Conservation (phyloP, 805 yeast species). For the Starmerella davenportii region DNA sequence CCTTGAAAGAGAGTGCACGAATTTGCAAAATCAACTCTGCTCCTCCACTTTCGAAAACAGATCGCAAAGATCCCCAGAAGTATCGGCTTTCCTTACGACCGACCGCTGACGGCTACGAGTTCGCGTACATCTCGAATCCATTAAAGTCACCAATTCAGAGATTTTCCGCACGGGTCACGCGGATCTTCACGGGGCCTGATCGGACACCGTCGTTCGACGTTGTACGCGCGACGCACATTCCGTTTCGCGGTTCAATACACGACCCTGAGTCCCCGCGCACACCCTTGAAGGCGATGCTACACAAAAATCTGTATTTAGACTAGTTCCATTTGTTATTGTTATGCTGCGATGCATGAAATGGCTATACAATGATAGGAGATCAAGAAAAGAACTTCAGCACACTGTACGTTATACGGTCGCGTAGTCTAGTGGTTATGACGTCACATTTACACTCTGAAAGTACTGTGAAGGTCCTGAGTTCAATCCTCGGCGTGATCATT, state of each 20-base stretch:
- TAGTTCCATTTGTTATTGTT: no score
- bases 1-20: no score
- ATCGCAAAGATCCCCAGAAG: no score
- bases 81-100: no score
- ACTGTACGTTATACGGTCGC: no score
- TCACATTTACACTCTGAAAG: constrained; percentile 14
- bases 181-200: constrained; percentile 5
- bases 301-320: not conserved
- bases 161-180: not conserved
- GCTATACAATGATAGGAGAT: no score
- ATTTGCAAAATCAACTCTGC: no score
- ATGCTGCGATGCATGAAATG: no score
- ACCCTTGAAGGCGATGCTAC: constrained; percentile 6
- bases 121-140: no score
- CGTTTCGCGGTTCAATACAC: constrained; percentile 5
- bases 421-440: constrained; percentile 19
- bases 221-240: not conserved
- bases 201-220: not conserved
- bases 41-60: no score
- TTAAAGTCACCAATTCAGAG: constrained; percentile 1
- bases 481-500: constrained; percentile 19
- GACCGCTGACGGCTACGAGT: no score
- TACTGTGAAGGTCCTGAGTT: constrained; percentile 18
- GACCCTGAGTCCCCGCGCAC: constrained; percentile 11
- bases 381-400: no score